Evolutionary conservation across 306 rosid species (phyloP), one percentile per base, ranked within the genome.

Genomic region (Neltuma alba): DNA sequence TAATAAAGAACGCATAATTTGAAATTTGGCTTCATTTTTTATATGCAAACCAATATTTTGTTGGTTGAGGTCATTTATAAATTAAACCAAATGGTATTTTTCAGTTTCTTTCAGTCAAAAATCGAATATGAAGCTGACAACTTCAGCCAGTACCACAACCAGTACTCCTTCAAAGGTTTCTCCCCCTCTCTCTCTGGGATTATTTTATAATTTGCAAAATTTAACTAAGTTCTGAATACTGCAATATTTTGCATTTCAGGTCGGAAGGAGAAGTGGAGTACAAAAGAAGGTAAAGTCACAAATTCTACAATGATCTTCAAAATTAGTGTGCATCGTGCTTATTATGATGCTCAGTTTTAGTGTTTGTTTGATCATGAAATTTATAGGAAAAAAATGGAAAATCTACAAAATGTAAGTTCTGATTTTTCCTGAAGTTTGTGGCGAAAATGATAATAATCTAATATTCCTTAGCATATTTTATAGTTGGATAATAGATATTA

Each of bases 91-190:
- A 81, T 31, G 54, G 71, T 18, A 52, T 10, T 67, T 71, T 40
- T 5, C 30, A 63, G 25, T 38, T 42, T 15, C 34, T 63, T 27
- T 31, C 42, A 12, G 18, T 47, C 3, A 48, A 75, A 14, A 9
- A 25, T 52, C 12, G 28, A 36, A 20, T 11, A 37, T 20, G 71
- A 65, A 48, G 31, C 44, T 4, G 58, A 27, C 38, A 23, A 45
- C 38, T 37, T 20, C 41, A 33, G 23, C 68, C 9, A n/a, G n/a
- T n/a, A n/a, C n/a, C n/a, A n/a, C n/a, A n/a, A n/a, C n/a, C n/a
- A n/a, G n/a, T n/a, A 20, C 28, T 13, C 69, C 79, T 48, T 61
- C 69, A 15, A 50, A 73, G 83, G 85, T 44, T 55, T 71, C 67
- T 36, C 66, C 14, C 13, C 33, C 1, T 0, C 70, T 64, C 67